Evolutionary conservation across 805 yeast genomes (phyloP), one percentile per base, ranked within the genome.

Genomic region (Metschnikowia cubensis): DNA sequence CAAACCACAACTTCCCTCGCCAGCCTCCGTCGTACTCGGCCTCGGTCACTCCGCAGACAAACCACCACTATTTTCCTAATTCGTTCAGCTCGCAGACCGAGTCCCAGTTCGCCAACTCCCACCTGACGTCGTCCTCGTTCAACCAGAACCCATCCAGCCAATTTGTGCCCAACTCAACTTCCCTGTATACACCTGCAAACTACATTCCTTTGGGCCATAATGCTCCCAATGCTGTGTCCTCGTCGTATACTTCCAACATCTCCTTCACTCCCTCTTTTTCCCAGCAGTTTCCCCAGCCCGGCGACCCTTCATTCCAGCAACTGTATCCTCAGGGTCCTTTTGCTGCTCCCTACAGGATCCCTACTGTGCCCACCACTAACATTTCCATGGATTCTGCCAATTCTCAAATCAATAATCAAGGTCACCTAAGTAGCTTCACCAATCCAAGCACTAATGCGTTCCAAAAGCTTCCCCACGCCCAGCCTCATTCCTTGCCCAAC

Each of bases 341-440:
- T 14, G 31, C 56, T 17, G 57, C 54, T 15, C 41, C 58, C 1
- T 57, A 51, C 51, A 50, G 52, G 38, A 45, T 47, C 29, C 69
- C 68, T 18, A 73, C 81, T 6, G 71, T 73, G 10, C 81, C 86
- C 8, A 81, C 86, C 2, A 81, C 86, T 1, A 75, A 71, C 51
- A 69, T 81, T 31, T 73, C 81, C 14, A 76, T 71, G 58, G 83
- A 79, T 56, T 61, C 71, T 21, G 80, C 77, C 8, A 59, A 62
- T 41, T 50, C 65, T 37, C 57, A 52, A 35, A 48, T 48, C 25
- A 21, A 22, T 15, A 15, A 35, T n/a, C 46, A 34, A 34, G 21
- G 39, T 6, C 39, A 34, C 6, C 39, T 34, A 21, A 43, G 35
- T 25, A 43, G 46, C 34, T 43, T 35, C 13, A 41, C 25, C n/a